Evolutionary conservation across 2,329 filamentous ascomycete genomes (phyloP), one percentile per base, ranked within the genome.

Genomic region (Cercospora berteroae): DNA sequence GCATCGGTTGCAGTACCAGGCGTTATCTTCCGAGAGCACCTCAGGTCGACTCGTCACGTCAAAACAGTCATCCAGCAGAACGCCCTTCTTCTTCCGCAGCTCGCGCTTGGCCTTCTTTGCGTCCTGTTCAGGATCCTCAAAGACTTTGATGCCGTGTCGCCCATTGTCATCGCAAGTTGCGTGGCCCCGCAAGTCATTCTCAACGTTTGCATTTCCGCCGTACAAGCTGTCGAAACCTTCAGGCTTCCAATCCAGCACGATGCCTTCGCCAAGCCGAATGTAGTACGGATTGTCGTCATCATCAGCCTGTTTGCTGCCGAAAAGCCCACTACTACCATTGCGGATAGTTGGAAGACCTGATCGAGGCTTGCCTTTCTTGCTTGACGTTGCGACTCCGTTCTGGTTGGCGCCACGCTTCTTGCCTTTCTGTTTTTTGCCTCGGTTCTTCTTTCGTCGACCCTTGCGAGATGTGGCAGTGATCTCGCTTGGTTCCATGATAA

Each of bases 1-100:
- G 85, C 95, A 99, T 31, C 93, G 88, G 65, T 93, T 94, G 77
- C 95, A 99, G 78, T 96, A 98, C 95, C 95, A 99, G 68, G 93
- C 94, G 77, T 99, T 96, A 76, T 96, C 91, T 78, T 97, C 93
- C 0, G 94, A 97, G 4, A 99, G 83, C 13, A 97, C 89, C 80
- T 99, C 95, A 68, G 94, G 91, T 77, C 94, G 94, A 76, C 95
- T 92, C 73, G 97, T 98, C 79, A 98, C 95, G 67, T 94, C 90
- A 64, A 99, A 86, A 77, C 95, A 99, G 73, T 97, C 93, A 23
- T 95, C 90, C 4, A 99, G 84, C 0, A 89, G 89, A 71, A 97
- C 89, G 29, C 95, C 95, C 63, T 88, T 85, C 79, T 90, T 91
- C 74, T 85, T 86, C 7, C 93, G 90, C 67, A 82, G 83, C 59